Evolutionary conservation across 2,329 filamentous ascomycete species (phyloP).

Genomic region (Hypoxylon sp.): DNA sequence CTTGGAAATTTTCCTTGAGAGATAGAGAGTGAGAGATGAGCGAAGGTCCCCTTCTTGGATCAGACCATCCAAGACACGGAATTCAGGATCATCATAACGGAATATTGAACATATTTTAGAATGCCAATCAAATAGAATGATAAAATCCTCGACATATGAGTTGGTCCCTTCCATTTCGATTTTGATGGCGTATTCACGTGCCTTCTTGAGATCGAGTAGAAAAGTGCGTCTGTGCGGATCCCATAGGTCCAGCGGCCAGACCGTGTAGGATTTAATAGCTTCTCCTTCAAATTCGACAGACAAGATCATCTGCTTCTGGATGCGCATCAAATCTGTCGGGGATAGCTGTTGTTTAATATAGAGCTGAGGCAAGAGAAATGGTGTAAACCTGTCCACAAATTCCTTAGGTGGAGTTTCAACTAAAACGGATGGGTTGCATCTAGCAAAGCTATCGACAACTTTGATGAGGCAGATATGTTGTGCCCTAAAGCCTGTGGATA

Average conservation of each 20-base stretch:
- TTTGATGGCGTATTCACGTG: too few relatives aligned
- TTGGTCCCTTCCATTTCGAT: too few relatives aligned
- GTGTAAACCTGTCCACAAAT: background rate
- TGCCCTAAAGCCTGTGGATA: background rate
- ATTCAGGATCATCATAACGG: too few relatives aligned
- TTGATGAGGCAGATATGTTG: constrained; percentile 1
- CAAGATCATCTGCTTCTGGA: background rate
- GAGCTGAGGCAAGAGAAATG: background rate
- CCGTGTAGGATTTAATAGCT: background rate
- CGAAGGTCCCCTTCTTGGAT: too few relatives aligned
- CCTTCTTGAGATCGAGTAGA: background rate
- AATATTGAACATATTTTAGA: too few relatives aligned
- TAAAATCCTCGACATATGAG: too few relatives aligned
- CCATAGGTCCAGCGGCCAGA: background rate
- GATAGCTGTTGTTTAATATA: background rate
- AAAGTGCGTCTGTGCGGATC: background rate
- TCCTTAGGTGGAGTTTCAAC: background rate
- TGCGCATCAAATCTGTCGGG: background rate
- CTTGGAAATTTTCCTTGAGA: too few relatives aligned
- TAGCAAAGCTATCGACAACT: background rate
- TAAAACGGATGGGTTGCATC: background rate
- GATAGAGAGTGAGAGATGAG: too few relatives aligned
- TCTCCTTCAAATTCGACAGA: background rate
- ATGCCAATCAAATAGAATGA: too few relatives aligned
- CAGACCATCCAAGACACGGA: too few relatives aligned